Conservation (phyloP, 1,284 basidiomycete species). For the Ganoderma lucidum region DNA sequence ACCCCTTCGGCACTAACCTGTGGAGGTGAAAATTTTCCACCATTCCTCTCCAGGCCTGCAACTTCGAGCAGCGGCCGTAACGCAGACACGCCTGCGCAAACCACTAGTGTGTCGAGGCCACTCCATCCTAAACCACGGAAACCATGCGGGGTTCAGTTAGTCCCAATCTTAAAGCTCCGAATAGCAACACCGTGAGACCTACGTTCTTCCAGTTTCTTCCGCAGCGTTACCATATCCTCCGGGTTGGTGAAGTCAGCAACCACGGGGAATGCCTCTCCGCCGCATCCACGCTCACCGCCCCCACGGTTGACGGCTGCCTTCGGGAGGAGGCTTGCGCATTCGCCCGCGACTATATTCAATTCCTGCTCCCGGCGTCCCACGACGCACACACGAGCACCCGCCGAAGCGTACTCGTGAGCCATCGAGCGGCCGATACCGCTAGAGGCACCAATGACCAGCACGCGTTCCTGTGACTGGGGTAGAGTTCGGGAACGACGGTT, state of each 20-base stretch:
- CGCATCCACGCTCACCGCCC: conserved; percentile 7
- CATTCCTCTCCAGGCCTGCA: conserved; percentile 63
- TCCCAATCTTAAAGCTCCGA: conserved; percentile 10
- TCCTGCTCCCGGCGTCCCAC: conserved; percentile 73
- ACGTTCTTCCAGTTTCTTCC: conserved; percentile 67
- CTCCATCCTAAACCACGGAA: conserved; percentile 64
- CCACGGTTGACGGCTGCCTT: conserved; percentile 15
- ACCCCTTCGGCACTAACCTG: conserved; percentile 58
- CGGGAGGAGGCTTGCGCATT: conserved; percentile 56
- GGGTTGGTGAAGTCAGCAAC: conserved; percentile 73
- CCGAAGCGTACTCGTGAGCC: conserved; percentile 74
- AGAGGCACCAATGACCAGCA: conserved; percentile 84
- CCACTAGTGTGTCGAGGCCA: conserved; percentile 85
- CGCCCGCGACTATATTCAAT: conserved; percentile 65
- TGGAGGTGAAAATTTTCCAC: conserved; percentile 41
- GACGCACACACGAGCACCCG: conserved; percentile 81
- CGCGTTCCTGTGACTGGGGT: conserved; percentile 59
- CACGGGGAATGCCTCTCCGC: conserved; percentile 42
- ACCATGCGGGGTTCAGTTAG: not conserved
- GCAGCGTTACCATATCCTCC: conserved; percentile 73
- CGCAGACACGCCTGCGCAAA: conserved; percentile 89
- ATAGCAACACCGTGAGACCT: conserved; percentile 36
- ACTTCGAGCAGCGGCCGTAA: conserved; percentile 81
- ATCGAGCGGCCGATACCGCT: conserved; percentile 85
- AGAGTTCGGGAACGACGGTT: conserved; percentile 22